Evolutionary conservation across 129 eudicot genomes (phyloP), one percentile per base, ranked within the genome.

Genomic region (Saposhnikovia divaricata): DNA sequence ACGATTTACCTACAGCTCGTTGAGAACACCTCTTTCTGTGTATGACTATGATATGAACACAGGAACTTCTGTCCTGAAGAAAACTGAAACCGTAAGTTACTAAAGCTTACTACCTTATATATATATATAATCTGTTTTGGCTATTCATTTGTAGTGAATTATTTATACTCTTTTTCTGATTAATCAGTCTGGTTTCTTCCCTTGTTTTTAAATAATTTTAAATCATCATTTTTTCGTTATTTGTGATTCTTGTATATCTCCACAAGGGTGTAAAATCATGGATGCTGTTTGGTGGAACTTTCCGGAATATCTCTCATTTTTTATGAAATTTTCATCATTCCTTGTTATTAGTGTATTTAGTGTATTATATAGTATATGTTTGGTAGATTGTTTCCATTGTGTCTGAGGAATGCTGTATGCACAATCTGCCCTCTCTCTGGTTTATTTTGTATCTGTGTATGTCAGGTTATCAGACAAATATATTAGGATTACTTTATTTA

Each of bases 41-140:
- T 95, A 86, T 59, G 98, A 95, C 77, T 95, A 90, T 86, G 98
- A 95, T 83, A 92, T 95, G 98, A 81, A 89, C 79, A 84, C 96
- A 12, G 97, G 98, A 63, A 81, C 85, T 84, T 90, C 92, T 55
- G 91, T 95, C 83, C 80, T 90, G 82, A 95, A 95, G 96, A 95
- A 95, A 87, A 81, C 83, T 80, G 91, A 95, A 80, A 85, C 87
- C 51, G 98, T 95, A 79, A 86, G 93, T 87, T 82, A 44, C 46
- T 73, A 61, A 46, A 4, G 71, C 37, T 27, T 19, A 38, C 25
- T 39, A 38, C n/a, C 5, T 61, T 1, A 72, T 0, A 8, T 42
- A 25, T 55, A 38, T 53, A 39, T 39, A 39, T 39, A 28, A 27
- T 16, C 6, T 53, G 34, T 5, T 16, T 38, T 47, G 2, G 25